Percentiles rank a stretch among this genome's conserved stretches.
These are phyloP conservation scores for Phoenix dactylifera DNA, from an alignment of 176 grass and related monocot species.

Conservation along the genomic window DNA sequence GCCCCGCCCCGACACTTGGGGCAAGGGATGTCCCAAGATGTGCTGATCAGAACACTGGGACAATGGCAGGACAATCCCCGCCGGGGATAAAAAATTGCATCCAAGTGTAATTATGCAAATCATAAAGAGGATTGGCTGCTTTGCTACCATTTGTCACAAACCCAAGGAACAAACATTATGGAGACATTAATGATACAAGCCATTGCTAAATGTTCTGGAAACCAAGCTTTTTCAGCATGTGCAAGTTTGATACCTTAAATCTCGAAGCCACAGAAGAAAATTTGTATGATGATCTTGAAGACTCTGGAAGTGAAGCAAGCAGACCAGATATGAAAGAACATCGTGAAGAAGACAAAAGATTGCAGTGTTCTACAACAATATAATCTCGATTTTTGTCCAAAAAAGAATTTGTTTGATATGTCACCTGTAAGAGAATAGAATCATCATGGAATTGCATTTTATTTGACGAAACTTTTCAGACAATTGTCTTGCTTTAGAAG, in stretches of 20 bases:
- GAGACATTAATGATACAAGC: too few species aligned
- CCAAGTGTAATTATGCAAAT: too few species aligned
- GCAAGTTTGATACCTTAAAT: conserved; percentile 69
- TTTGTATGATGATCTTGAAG: conserved; percentile 92
- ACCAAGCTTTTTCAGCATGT: not conserved
- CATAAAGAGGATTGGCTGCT: too few species aligned
- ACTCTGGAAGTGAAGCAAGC: conserved; percentile 67
- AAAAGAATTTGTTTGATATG: conserved; percentile 91
- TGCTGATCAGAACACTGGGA: too few species aligned
- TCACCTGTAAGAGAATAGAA: conserved; percentile 48
- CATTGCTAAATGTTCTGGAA: not conserved
- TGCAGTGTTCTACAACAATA: conserved; percentile 93
- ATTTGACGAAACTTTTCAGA: too few species aligned
- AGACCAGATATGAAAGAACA: conserved; percentile 87
- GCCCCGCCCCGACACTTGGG: too few species aligned
- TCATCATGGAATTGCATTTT: not conserved
- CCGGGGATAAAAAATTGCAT: too few species aligned
- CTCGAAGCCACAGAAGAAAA: conserved; percentile 96
- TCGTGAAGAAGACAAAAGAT: conserved; percentile 81
- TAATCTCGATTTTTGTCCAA: conserved; percentile 97
- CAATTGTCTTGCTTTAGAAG: too few species aligned
- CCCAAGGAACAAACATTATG: too few species aligned
- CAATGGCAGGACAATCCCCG: too few species aligned
- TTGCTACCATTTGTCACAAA: too few species aligned
- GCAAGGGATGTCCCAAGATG: too few species aligned